Percentiles rank a stretch among this genome's conserved stretches.
Conservation (phyloP, 148 eudicot species). For the Chenopodium berlandieri region DNA sequence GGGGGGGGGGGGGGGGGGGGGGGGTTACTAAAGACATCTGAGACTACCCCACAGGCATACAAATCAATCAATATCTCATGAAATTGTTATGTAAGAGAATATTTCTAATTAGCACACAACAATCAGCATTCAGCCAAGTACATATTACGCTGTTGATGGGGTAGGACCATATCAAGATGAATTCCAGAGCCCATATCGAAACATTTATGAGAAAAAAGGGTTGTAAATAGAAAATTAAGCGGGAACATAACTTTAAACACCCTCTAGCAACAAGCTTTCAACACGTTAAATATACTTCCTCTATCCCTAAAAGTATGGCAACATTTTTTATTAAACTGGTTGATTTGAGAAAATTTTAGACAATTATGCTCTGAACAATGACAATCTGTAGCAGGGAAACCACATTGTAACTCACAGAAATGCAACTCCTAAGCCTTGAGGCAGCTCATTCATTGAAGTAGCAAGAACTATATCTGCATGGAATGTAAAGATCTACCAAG, state of each 20-base stretch:
- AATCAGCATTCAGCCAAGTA: neutral
- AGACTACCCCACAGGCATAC: neutral
- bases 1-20: too few relatives aligned
- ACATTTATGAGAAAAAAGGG: neutral
- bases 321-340: neutral
- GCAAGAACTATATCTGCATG: neutral
- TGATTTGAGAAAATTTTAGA: neutral
- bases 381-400: neutral
- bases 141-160: neutral
- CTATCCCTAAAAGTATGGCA: neutral
- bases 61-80: neutral
- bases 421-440: constrained; percentile 1
- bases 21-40: too few relatives aligned
- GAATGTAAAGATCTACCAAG: neutral
- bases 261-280: neutral
- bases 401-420: neutral
- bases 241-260: neutral
- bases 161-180: too few relatives aligned
- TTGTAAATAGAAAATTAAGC: neutral
- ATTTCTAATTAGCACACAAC: neutral
- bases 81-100: neutral
- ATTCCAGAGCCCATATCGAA: neutral
- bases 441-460: neutral
- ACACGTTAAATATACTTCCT: neutral
- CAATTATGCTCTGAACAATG: neutral